phyloP scores from a whole-genome alignment of 129 eudicot species.

The Escallonia herrerae region DNA sequence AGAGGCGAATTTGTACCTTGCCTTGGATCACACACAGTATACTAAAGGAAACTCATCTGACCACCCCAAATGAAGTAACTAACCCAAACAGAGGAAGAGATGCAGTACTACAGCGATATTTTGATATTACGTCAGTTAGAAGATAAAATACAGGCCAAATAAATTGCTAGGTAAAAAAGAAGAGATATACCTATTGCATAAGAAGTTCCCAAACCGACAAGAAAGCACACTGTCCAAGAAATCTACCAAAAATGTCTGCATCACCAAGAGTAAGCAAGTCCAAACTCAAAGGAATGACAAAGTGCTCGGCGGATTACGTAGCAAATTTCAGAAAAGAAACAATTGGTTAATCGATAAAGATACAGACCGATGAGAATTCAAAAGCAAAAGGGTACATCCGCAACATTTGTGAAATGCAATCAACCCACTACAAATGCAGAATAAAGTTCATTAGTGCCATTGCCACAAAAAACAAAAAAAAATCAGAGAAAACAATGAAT shows the following conservation, averaged over 20 bases:
- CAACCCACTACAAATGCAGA: conserved; percentile 70
- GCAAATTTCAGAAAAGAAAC: neutral
- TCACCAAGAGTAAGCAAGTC: neutral
- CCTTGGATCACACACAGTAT: too few species aligned
- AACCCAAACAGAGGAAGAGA: too few species aligned
- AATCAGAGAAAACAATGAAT: neutral
- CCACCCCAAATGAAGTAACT: too few species aligned
- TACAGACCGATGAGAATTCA: conserved; percentile 85
- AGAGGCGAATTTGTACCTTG: too few species aligned
- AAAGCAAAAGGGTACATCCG: conserved; percentile 96
- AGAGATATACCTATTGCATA: conserved; percentile 68
- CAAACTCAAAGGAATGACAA: neutral
- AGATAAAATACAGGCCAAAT: too few species aligned
- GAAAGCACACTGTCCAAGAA: conserved; percentile 77
- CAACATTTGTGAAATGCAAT: conserved; percentile 84
- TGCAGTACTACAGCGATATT: too few species aligned
- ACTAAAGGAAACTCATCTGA: too few species aligned
- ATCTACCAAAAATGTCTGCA: conserved; percentile 91
- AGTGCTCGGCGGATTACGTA: too few species aligned
- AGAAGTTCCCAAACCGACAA: conserved; percentile 93
- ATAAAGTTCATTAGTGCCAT: neutral
- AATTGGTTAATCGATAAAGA: conserved; percentile 7
- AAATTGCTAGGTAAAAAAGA: neutral
- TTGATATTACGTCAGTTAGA: too few species aligned
- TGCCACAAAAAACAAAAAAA: neutral